Conservation (phyloP, 306 rosid genomes). For the Cucurbita argyrosperma region DNA sequence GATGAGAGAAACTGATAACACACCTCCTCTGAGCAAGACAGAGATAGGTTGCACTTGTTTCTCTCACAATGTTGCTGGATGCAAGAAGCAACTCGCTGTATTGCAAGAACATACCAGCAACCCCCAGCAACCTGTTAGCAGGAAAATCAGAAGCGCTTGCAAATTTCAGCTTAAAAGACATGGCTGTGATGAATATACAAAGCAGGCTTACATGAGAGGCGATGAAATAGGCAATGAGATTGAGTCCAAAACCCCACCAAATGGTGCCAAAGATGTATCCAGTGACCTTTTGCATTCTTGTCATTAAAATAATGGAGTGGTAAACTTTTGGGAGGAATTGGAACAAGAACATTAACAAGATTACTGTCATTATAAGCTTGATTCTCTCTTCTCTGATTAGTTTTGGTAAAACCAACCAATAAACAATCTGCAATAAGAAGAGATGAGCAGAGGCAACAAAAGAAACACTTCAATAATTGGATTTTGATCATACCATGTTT, state of each 20-base stretch:
- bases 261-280: conserved; percentile 96
- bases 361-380: conserved; percentile 77
- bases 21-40: conserved; percentile 69
- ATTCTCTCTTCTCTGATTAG: conserved; percentile 80
- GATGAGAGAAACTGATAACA: conserved; percentile 45
- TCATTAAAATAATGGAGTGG: conserved; percentile 85
- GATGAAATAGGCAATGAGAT: conserved; percentile 92
- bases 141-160: neutral
- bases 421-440: conserved; percentile 54
- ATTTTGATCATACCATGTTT: neutral
- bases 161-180: neutral
- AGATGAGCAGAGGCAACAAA: neutral
- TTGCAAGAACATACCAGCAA: conserved; percentile 97
- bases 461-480: neutral
- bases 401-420: conserved; percentile 78
- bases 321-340: conserved; percentile 95
- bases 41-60: conserved; percentile 47
- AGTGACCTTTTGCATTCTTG: conserved; percentile 92
- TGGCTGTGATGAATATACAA: neutral
- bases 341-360: conserved; percentile 67
- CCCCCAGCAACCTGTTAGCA: conserved; percentile 84
- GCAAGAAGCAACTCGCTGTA: conserved; percentile 88
- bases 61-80: conserved; percentile 61
- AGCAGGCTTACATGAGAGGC: conserved; percentile 75
- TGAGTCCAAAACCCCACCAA: conserved; percentile 99